Evolutionary conservation across 2,329 filamentous ascomycete genomes (phyloP).

Genomic region (Pyrenophora seminiperda): DNA sequence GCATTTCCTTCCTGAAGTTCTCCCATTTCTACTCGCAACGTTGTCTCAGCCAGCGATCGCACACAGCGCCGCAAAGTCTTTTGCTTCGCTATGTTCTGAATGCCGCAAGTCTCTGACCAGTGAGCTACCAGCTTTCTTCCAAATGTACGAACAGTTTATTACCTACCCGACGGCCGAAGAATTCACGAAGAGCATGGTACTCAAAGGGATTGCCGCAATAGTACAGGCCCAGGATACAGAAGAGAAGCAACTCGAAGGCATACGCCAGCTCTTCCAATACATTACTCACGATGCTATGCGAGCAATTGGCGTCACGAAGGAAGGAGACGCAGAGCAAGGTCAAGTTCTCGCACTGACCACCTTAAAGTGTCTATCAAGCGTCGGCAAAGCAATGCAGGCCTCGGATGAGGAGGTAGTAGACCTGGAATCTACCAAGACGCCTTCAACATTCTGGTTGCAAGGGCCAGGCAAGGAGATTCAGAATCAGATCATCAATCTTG

Average conservation of each 20-base stretch:
- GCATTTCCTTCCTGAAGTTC: constrained; percentile 68
- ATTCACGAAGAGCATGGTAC: constrained; percentile 72
- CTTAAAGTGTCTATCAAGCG: constrained; percentile 69
- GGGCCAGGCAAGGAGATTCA: constrained; percentile 58
- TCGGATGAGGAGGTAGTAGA: constrained; percentile 71
- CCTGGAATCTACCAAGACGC: constrained; percentile 59
- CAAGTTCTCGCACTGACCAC: constrained; percentile 57
- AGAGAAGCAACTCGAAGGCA: constrained; percentile 58
- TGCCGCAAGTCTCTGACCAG: constrained; percentile 71
- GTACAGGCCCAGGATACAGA: constrained; percentile 72
- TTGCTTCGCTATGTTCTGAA: constrained; percentile 74
- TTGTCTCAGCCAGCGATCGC: constrained; percentile 67
- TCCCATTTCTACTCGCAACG: constrained; percentile 76
- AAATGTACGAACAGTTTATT: constrained; percentile 72
- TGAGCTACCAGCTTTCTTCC: constrained; percentile 71
- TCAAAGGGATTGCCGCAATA: constrained; percentile 75
- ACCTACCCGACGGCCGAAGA: constrained; percentile 65
- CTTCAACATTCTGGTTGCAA: constrained; percentile 56
- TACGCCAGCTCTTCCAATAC: constrained; percentile 65
- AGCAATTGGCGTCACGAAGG: constrained; percentile 41
- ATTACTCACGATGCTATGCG: constrained; percentile 65
- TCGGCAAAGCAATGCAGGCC: constrained; percentile 74
- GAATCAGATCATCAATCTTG: constrained; percentile 57
- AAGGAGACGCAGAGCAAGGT: constrained; percentile 48
- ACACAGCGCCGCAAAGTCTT: constrained; percentile 73